Conservation (phyloP, 345 rosid genomes). For the Noccaea bulbosa region DNA sequence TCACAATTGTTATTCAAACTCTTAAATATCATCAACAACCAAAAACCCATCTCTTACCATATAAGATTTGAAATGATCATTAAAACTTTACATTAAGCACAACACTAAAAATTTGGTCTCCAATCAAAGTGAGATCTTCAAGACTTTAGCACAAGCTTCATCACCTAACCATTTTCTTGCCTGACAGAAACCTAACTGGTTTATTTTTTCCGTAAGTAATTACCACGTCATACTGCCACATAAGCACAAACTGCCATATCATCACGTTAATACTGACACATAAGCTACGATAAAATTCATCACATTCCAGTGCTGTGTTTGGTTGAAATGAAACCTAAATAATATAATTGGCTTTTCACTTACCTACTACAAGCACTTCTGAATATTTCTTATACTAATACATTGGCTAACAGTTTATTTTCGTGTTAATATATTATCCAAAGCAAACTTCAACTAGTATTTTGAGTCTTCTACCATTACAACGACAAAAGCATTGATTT, state of each 20-base stretch:
- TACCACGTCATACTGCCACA: constrained; percentile 10
- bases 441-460: constrained; percentile 1
- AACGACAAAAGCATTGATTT: not conserved
- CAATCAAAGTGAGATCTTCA: constrained; percentile 10
- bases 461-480: not conserved
- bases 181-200: constrained; percentile 12
- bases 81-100: not conserved
- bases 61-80: constrained; percentile 8
- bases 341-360: constrained; percentile 23
- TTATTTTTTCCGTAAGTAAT: not conserved
- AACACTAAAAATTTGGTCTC: constrained; percentile 12
- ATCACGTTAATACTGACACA: not conserved
- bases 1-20: not conserved
- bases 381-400: constrained; percentile 4
- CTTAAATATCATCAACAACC: not conserved
- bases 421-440: constrained; percentile 10
- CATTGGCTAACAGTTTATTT: constrained; percentile 28
- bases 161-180: constrained; percentile 14
- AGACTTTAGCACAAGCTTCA: constrained; percentile 26
- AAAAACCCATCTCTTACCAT: not conserved
- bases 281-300: not conserved
- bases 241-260: not conserved
- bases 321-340: constrained; percentile 20
- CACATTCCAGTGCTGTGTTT: constrained; percentile 13
- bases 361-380: constrained; percentile 38